Evolutionary conservation across 129 eudicot genomes (phyloP), one percentile per base, ranked within the genome.

Genomic region (Dittrichia graveolens): DNA sequence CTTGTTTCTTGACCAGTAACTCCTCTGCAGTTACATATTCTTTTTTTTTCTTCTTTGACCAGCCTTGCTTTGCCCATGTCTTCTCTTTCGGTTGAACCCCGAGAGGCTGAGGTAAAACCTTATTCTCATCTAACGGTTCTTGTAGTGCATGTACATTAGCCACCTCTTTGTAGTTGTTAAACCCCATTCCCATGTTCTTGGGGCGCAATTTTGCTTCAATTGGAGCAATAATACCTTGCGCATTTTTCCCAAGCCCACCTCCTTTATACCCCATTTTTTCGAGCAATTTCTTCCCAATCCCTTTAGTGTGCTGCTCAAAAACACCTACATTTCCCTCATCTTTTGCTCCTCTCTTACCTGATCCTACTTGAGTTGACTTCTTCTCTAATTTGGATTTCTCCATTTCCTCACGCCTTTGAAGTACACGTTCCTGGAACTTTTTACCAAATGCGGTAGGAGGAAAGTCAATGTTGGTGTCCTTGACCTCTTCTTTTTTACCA

Each of bases 261-360:
- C 96, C 97, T 77, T 77, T 84, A 45, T 91, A 88, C n/a, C 97
- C 97, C 93, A 91, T 91, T 74, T 84, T 91, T 73, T 84, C 91
- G 5, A 91, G 85, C 77, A 91, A 73, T 56, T 84, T 88, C 86
- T 68, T 69, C 12, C 93, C 96, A 45, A 91, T 82, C 19, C 97
- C 97, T 71, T 86, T 91, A 2, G 90, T 86, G 71, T 89, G 89
- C 61, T 81, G 82, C 73, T 89, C 98, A 39, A 87, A 87, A 13
- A 24, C 56, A 74, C 95, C 92, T 8, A 82, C 85, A 67, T 76
- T 80, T 41, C 87, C 83, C 0, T 81, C 79, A 10, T 65, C 80
- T 10, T 58, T 72, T 41, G 73, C 63, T 34, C 81, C 88, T 65
- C 79, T 80, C 43, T 31, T 79, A 8, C 62, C 89, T 12, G 38